Conservation (phyloP, 352 stramenopile species). For the Peronospora destructor region DNA sequence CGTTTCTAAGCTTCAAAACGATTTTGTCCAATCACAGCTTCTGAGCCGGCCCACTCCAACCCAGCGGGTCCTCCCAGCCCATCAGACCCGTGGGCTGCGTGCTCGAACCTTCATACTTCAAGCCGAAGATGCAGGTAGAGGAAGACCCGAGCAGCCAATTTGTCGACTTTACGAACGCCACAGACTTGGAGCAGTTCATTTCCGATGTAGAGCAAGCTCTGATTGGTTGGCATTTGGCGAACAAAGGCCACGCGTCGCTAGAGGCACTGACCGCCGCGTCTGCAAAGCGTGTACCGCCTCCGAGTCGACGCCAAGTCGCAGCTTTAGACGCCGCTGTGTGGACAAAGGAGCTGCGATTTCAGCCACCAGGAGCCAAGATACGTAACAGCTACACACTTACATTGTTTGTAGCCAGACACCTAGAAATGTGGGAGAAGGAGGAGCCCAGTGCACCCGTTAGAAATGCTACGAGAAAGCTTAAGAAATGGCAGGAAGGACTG, state of each 20-base stretch:
- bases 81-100: no score
- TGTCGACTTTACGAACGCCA: slow-evolving; percentile 84
- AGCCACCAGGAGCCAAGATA: slow-evolving; percentile 6
- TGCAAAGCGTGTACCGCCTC: neutral
- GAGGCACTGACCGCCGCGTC: slow-evolving; percentile 25
- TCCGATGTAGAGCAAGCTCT: slow-evolving; percentile 70
- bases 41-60: no score
- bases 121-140: slow-evolving; percentile 48
- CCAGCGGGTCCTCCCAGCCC: no score
- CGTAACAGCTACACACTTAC: slow-evolving; percentile 42
- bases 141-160: slow-evolving; percentile 81
- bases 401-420: slow-evolving; percentile 30
- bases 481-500: slow-evolving; percentile 54
- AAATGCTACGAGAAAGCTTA: slow-evolving; percentile 12
- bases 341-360: slow-evolving; percentile 34
- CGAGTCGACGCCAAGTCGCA: neutral
- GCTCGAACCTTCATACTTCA: no score
- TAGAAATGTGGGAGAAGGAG: neutral
- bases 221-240: slow-evolving; percentile 53
- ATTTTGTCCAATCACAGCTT: no score
- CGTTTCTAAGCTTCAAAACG: no score
- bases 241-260: slow-evolving; percentile 56
- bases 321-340: slow-evolving; percentile 20
- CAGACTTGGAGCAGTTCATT: slow-evolving; percentile 69
- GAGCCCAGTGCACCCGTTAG: neutral